Percentiles rank a stretch among this genome's conserved stretches.
Evolutionary conservation across 2,329 filamentous ascomycete genomes (phyloP).

Genomic region (Tolypocladium capitatum): DNA sequence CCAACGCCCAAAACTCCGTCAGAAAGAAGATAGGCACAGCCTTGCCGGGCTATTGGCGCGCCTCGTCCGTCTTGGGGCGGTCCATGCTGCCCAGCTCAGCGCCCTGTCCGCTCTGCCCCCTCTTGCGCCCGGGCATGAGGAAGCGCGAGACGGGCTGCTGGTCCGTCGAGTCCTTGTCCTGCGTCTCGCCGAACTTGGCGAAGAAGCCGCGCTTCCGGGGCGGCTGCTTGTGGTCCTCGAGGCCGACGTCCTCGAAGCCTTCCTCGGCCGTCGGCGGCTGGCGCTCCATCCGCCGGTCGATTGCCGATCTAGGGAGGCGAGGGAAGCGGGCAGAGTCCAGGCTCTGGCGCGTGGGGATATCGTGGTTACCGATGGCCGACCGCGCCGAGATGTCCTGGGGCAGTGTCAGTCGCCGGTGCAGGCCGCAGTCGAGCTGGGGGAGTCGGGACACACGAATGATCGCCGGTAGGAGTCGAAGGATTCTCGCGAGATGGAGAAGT

Average conservation of each 20-base stretch:
- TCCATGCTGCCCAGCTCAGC: constrained; percentile 58
- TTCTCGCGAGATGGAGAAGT: constrained; percentile 88
- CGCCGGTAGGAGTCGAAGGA: constrained; percentile 94
- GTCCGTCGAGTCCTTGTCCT: constrained; percentile 21
- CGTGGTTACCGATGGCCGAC: constrained; percentile 55
- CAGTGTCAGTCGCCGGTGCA: constrained; percentile 6
- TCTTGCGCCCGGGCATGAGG: constrained; percentile 58
- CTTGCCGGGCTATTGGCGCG: no score
- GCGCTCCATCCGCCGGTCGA: constrained; percentile 43
- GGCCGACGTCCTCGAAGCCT: constrained; percentile 77
- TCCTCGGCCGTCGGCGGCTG: constrained; percentile 61
- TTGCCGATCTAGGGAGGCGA: constrained; percentile 47
- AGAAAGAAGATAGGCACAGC: constrained; percentile 6
- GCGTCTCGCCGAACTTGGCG: constrained; percentile 54
- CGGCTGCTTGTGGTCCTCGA: constrained; percentile 56
- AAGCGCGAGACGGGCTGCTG: constrained; percentile 40
- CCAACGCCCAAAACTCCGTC: constrained; percentile 13
- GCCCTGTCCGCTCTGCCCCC: constrained; percentile 50
- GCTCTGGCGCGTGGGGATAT: constrained; percentile 57
- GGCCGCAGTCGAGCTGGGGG: not conserved
- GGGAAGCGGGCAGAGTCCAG: constrained; percentile 61
- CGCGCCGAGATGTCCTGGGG: constrained; percentile 76
- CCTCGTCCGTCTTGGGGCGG: constrained; percentile 16
- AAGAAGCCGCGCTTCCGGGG: constrained; percentile 57
- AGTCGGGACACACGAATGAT: constrained; percentile 61